Conservation (phyloP, 768 basidiomycete species). For the Tricholoma flavovirens region DNA sequence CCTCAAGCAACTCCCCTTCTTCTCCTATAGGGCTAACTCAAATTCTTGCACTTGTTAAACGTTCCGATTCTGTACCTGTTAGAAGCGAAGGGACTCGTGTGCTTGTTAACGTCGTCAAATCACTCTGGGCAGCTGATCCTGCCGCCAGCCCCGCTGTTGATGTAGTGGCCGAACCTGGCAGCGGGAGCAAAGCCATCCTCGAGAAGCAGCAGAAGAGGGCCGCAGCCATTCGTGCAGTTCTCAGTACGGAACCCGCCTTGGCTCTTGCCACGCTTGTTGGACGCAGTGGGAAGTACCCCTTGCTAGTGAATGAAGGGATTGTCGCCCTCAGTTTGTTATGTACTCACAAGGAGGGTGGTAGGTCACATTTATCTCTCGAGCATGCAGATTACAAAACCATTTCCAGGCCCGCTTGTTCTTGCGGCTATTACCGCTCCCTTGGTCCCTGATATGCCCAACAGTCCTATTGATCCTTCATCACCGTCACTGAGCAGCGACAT, state of each 20-base stretch:
- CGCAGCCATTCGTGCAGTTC: conserved; percentile 46
- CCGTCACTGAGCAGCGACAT: conserved; percentile 39
- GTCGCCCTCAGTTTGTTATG: conserved; percentile 77
- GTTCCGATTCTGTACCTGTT: conserved; percentile 76
- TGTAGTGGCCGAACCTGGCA: conserved; percentile 12
- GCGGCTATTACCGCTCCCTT: conserved; percentile 51
- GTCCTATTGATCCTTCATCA: conserved; percentile 31
- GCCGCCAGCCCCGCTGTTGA: conserved; percentile 15
- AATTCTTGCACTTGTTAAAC: conserved; percentile 67
- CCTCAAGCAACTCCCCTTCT: conserved; percentile 24
- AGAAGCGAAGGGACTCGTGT: conserved; percentile 90
- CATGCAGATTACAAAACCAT: conserved; percentile 5
- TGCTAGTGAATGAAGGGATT: conserved; percentile 85
- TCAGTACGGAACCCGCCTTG: conserved; percentile 48
- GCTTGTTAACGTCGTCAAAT: conserved; percentile 79
- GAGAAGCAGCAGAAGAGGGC: conserved; percentile 46
- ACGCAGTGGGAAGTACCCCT: conserved; percentile 72
- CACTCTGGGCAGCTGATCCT: conserved; percentile 59
- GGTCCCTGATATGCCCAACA: conserved; percentile 32
- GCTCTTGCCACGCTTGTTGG: conserved; percentile 68
- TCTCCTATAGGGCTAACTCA: conserved; percentile 51
- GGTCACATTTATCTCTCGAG: conserved; percentile 17
- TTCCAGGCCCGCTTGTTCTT: conserved; percentile 55
- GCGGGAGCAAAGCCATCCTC: conserved; percentile 25
- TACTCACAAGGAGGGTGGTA: conserved; percentile 61